A percentile compares a stretch with the other conserved stretches of the same genome.
Conservation (phyloP, 106 monocot genomes). For the Xerophyta viscosa region DNA sequence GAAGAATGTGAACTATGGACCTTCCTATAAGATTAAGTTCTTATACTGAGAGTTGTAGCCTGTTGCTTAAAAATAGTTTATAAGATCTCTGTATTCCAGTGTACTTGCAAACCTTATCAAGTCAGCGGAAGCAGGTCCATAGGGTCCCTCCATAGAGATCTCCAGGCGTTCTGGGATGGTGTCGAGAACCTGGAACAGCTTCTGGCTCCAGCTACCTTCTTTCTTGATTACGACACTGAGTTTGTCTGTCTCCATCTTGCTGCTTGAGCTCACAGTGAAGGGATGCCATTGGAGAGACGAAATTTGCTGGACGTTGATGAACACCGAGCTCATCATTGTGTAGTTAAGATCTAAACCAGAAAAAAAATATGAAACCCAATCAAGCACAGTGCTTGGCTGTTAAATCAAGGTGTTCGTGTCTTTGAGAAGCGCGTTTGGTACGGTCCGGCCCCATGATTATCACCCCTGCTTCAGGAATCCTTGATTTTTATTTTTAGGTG, state of each 20-base stretch:
- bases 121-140: constrained; percentile 34
- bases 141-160: constrained; percentile 66
- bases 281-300: constrained; percentile 78
- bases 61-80: too few relatives aligned
- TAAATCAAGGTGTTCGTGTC: too few relatives aligned
- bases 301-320: constrained; percentile 54
- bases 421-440: too few relatives aligned
- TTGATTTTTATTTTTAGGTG: too few relatives aligned
- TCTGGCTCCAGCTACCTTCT: constrained; percentile 69
- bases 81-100: too few relatives aligned
- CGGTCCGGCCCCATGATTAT: too few relatives aligned
- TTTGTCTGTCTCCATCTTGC: constrained; percentile 42
- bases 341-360: constrained; percentile 30
- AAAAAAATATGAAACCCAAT: too few relatives aligned
- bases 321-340: constrained; percentile 34
- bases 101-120: constrained; percentile 39
- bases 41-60: too few relatives aligned
- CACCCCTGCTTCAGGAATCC: too few relatives aligned
- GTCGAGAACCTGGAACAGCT: constrained; percentile 34
- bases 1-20: too few relatives aligned
- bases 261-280: constrained; percentile 57
- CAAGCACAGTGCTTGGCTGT: too few relatives aligned
- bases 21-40: too few relatives aligned
- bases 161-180: constrained; percentile 20
- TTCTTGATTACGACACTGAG: constrained; percentile 74